Base-by-base conservation (phyloP, 1,284 basidiomycete genomes). In the Fistulinella cinereoalba region DNA sequence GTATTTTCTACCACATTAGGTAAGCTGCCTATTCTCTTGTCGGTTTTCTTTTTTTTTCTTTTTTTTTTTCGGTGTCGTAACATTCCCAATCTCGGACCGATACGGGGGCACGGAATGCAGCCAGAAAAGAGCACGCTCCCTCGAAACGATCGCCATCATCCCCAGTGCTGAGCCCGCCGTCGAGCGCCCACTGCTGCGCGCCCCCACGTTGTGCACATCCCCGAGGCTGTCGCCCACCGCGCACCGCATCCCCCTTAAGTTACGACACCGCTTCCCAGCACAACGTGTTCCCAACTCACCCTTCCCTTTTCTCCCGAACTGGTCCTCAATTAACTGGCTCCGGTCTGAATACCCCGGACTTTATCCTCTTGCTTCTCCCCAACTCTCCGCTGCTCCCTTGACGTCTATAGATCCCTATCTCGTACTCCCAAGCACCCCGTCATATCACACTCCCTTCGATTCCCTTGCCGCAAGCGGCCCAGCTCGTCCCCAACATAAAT, bases 301-400 rank as follows among this genome's bases (percentile, higher is more conserved):
- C 38, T 53, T 46, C 46, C 50, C 53, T 47, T 53, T 47, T 41
- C 40, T 54, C 42, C 57, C 53, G 42, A 48, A 41, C 54, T 33
- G 29, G 46, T 44, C 41, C 41, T 58, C 58, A 39, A 56, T 61
- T 58, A 56, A 61, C 56, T 50, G 50, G 24, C 15, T 50, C 58
- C 61, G 61, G 51, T 19, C 43, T 46, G n/a, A n/a, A n/a, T 64
- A 65, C 60, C 60, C 60, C 60, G 63, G 60, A 64, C 61, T 62
- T 46, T 52, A 50, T 56, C 41, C 49, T 50, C 42, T 19, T 32
- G 31, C 47, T 45, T 47, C 58, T 50, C 46, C 41, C 38, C 56
- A 47, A 37, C 45, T 42, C 44, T 44, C 47, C 56, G 44, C 40
- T 12, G 45, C 45, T 37, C 51, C 44, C 41, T 39, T 47, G 46